These are phyloP conservation scores for Amanita fuliginea DNA, from an alignment of 768 basidiomycete species.

Conservation along the genomic window DNA sequence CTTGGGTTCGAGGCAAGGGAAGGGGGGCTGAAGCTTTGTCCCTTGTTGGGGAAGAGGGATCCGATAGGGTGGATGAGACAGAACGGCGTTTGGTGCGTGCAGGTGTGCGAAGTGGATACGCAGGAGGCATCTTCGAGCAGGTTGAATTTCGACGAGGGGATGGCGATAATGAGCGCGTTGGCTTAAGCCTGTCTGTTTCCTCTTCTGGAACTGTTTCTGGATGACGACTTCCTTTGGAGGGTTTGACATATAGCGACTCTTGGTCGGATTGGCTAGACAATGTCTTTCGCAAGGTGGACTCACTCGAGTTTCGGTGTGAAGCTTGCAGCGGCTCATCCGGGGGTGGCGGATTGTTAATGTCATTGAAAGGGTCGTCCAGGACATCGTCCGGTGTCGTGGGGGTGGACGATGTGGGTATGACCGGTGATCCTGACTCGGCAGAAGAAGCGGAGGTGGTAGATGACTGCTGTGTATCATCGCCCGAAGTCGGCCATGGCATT, in stretches of 20 bases:
- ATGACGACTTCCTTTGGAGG: constrained; percentile 18
- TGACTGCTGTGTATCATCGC: constrained; percentile 25
- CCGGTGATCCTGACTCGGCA: constrained; percentile 38
- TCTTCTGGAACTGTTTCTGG: constrained; percentile 48
- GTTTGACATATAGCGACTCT: constrained; percentile 25
- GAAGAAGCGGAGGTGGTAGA: constrained; percentile 48
- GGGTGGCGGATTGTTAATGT: neutral
- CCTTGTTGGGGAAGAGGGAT: constrained; percentile 37
- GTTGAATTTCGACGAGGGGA: constrained; percentile 19
- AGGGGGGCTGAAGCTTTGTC: constrained; percentile 32
- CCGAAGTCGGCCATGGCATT: constrained; percentile 15
- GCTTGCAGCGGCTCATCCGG: neutral
- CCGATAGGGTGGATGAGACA: constrained; percentile 78
- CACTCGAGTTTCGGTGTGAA: constrained; percentile 43
- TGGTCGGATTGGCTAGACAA: constrained; percentile 17
- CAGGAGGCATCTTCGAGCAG: constrained; percentile 37
- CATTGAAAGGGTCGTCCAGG: constrained; percentile 31
- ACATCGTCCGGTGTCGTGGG: constrained; percentile 49
- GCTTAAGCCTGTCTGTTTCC: constrained; percentile 18
- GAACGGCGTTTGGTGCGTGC: constrained; percentile 93
- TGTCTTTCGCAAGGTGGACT: constrained; percentile 46
- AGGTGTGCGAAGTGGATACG: constrained; percentile 73
- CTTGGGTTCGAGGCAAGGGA: constrained; percentile 28
- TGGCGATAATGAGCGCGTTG: constrained; percentile 14
- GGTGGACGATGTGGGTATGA: constrained; percentile 30